phyloP scores from a whole-genome alignment of 2,329 filamentous ascomycete species.

The Fusarium illudens region DNA sequence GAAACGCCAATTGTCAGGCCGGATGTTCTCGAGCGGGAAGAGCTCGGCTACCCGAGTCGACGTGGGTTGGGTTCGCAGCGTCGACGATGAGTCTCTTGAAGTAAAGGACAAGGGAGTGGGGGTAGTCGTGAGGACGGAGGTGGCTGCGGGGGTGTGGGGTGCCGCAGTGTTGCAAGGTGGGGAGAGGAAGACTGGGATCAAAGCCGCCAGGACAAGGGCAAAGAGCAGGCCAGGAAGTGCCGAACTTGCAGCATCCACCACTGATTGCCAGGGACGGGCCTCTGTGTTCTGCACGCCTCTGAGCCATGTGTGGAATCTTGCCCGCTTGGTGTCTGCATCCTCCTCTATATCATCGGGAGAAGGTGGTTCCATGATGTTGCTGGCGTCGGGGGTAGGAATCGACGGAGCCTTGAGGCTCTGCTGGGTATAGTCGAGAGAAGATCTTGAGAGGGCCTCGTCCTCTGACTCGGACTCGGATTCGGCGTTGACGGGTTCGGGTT shows the following conservation, averaged over 20 bases:
- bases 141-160: constrained; percentile 40
- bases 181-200: constrained; percentile 43
- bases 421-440: constrained; percentile 60
- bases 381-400: constrained; percentile 49
- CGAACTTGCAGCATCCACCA: constrained; percentile 27
- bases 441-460: constrained; percentile 50
- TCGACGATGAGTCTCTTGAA: constrained; percentile 30
- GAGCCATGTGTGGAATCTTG: constrained; percentile 20
- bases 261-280: constrained; percentile 16
- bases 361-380: constrained; percentile 36
- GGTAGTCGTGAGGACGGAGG: constrained; percentile 37
- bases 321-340: constrained; percentile 11
- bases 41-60: constrained; percentile 39
- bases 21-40: constrained; percentile 43
- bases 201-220: constrained; percentile 32
- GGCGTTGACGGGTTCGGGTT: constrained; percentile 18
- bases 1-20: constrained; percentile 48
- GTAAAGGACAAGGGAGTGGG: constrained; percentile 32
- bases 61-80: constrained; percentile 15
- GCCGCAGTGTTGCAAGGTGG: constrained; percentile 27
- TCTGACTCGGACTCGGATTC: constrained; percentile 51
- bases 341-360: constrained; percentile 14
- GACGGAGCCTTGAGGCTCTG: constrained; percentile 57
- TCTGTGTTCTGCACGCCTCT: constrained; percentile 23
- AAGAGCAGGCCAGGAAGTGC: constrained; percentile 41